Evolutionary conservation across 2,329 filamentous ascomycete species (phyloP).

Genomic region (Apiospora malaysiana): DNA sequence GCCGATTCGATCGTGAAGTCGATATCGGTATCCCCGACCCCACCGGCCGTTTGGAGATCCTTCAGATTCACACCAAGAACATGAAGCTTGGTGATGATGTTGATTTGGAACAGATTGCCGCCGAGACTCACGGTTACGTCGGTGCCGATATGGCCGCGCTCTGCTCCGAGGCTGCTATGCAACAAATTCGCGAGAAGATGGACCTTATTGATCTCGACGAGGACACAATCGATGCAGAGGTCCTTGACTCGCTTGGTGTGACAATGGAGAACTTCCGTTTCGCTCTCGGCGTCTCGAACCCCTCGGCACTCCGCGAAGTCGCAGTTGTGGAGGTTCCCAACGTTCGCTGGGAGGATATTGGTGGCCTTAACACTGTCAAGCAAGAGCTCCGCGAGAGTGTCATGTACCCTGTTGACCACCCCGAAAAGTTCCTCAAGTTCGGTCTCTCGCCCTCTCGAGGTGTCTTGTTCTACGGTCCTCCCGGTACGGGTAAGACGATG

Average conservation of each 20-base stretch:
- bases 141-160: constrained; percentile 98
- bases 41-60: constrained; percentile 96
- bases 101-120: constrained; percentile 93
- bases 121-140: constrained; percentile 98
- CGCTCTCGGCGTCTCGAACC: constrained; percentile 96
- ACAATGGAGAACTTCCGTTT: constrained; percentile 99
- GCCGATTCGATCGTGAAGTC: constrained; percentile 98
- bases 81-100: constrained; percentile 99
- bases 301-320: constrained; percentile 96
- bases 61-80: constrained; percentile 99
- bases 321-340: constrained; percentile 99
- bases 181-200: constrained; percentile 99
- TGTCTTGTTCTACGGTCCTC: constrained; percentile 98
- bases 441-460: constrained; percentile 96
- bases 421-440: constrained; percentile 99
- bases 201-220: constrained; percentile 98
- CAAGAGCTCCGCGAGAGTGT: constrained; percentile 98
- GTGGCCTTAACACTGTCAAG: constrained; percentile 98
- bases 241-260: constrained; percentile 95
- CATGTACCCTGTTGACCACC: constrained; percentile 98
- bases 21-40: constrained; percentile 98
- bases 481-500: constrained; percentile 99
- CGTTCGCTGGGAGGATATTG: constrained; percentile 99
- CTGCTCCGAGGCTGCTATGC: constrained; percentile 99
- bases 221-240: constrained; percentile 98